These are phyloP conservation scores for Epichloe festucae DNA, from an alignment of 2,329 filamentous ascomycete species.

Conservation along the genomic window DNA sequence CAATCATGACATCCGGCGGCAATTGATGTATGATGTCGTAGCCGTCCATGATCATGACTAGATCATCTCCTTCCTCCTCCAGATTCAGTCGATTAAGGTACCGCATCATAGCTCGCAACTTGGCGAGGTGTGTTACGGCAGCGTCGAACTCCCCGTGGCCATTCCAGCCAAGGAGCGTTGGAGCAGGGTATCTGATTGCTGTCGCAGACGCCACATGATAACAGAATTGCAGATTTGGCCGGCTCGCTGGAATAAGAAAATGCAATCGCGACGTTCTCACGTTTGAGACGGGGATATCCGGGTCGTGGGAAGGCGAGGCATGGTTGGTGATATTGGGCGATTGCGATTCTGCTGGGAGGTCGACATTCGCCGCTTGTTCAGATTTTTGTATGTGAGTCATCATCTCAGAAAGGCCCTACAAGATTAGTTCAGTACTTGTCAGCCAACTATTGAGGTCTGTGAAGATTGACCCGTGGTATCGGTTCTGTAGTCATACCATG, in stretches of 20 bases:
- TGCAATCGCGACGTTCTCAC: slow-evolving; percentile 20
- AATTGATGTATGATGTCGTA: slow-evolving; percentile 54
- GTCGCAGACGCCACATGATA: slow-evolving; percentile 25
- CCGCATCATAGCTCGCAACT: slow-evolving; percentile 22
- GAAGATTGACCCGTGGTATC: neutral
- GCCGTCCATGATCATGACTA: slow-evolving; percentile 51
- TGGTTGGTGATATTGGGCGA: neutral
- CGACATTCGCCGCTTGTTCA: neutral
- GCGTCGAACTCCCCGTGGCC: slow-evolving; percentile 23
- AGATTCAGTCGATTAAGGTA: slow-evolving; percentile 19
- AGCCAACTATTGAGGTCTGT: neutral
- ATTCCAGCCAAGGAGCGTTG: slow-evolving; percentile 26
- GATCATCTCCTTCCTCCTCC: slow-evolving; percentile 33
- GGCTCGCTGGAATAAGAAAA: slow-evolving; percentile 25
- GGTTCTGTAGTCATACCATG: neutral
- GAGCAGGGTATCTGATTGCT: slow-evolving; percentile 24
- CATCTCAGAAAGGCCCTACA: neutral
- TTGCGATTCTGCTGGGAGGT: neutral
- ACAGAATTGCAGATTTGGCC: slow-evolving; percentile 24
- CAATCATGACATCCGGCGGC: slow-evolving; percentile 47
- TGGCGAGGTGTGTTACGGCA: slow-evolving; percentile 24
- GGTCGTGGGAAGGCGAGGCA: neutral
- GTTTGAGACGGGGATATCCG: neutral
- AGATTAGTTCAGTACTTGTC: neutral
- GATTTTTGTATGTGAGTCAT: neutral